Base-by-base conservation (phyloP, 2,329 filamentous ascomycete genomes). In the Leptoxyphium fumago region DNA sequence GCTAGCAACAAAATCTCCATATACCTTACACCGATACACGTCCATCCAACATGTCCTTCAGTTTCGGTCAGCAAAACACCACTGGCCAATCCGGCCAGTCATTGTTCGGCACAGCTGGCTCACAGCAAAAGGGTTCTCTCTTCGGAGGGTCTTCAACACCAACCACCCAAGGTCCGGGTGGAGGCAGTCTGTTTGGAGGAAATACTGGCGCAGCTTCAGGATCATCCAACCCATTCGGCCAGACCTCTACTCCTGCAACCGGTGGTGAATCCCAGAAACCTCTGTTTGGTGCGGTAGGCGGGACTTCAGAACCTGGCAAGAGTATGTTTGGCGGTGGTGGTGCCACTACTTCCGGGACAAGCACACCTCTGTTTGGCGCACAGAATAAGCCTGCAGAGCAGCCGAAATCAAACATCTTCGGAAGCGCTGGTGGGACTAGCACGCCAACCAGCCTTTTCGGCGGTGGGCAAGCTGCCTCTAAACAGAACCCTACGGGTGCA, bases 291-390 rank as follows among this genome's bases (percentile, higher is more conserved):
- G 21, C 21, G 21, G 21, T 26, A 26, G 21, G 21, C 3, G 21
- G 21, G 3, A 7, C 21, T 26, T 26, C 21, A 38, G 18, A 38
- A 26, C 42, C 15, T 13, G 43, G 51, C 14, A 34, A 30, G 21
- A 42, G 46, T 38, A 34, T 46, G 13, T 52, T 52, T 45, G 41
- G 42, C 15, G 43, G 40, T 45, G 49, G 36, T 29, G 34, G 38
- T 32, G 39, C 39, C 17, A 30, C 29, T 14, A 40, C 43, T 28
- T 42, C 41, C 10, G 41, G 43, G 2, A 39, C 43, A 11, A 39
- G 41, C 17, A 34, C 42, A 14, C n/a, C 44, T 13, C 32, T 36
- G 11, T 36, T 36, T 9, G 32, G 32, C 9, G 15, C 32, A 13
- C 32, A 36, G 32, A 36, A 36, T 9, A 36, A 36, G 15, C 3